Conservation (phyloP, 1,139 yeast genomes). For the Nadsonia commutata region DNA sequence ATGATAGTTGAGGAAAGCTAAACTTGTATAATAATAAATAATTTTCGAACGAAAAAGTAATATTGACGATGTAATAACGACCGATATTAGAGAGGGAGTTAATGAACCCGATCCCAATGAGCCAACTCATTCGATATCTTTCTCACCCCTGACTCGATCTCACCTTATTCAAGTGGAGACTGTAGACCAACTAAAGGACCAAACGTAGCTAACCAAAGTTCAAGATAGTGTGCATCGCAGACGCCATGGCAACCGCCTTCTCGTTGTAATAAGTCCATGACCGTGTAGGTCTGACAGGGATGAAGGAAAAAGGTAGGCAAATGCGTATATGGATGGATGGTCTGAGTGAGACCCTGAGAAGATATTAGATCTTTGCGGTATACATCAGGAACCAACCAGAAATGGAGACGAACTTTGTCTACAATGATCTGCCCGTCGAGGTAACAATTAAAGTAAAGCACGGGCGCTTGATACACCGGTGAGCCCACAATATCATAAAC, state of each 20-base stretch:
- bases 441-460: conserved; percentile 18
- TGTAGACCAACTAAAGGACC: conserved; percentile 14
- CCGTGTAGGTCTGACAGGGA: conserved; percentile 24
- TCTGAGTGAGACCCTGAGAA: conserved; percentile 14
- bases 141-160: no score
- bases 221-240: no score
- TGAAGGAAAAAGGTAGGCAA: conserved; percentile 23
- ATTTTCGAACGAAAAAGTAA: no score
- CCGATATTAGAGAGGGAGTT: no score
- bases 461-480: conserved; percentile 20
- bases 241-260: background rate
- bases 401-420: conserved; percentile 9
- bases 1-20: background rate
- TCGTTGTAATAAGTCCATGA: conserved; percentile 8
- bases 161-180: no score
- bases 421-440: conserved; percentile 10
- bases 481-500: conserved; percentile 17
- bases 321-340: conserved; percentile 22
- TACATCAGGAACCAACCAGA: conserved; percentile 2
- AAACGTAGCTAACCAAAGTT: conserved; percentile 17
- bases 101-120: no score
- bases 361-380: background rate
- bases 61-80: no score
- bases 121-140: no score
- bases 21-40: background rate